Base-by-base conservation (phyloP, 345 rosid genomes). In the Populus alba region DNA sequence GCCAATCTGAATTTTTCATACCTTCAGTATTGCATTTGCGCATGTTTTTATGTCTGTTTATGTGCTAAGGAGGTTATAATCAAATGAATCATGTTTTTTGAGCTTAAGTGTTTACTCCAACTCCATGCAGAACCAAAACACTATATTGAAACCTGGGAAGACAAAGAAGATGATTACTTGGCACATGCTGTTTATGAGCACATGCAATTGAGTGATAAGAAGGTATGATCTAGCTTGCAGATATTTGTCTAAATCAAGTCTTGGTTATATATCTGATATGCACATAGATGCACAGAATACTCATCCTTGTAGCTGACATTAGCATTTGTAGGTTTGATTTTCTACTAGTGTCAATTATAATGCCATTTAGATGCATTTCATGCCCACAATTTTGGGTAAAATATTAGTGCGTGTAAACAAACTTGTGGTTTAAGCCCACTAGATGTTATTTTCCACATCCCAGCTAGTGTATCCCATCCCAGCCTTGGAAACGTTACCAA, bases 81-180 rank as follows among this genome's bases (percentile, higher is more conserved):
- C 73, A 68, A 25, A 73, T 16, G 73, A 51, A 63, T 76, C 71
- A 55, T 59, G 51, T 23, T 66, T 81, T 80, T 77, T 85, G 53
- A 81, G 77, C 66, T 76, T 74, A 55, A 75, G 75, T 82, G 75
- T 68, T 71, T 77, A 66, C 67, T 63, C 63, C 68, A 57, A 82
- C 74, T 79, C 66, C 68, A 80, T 86, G 82, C 88, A 89, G 89
- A 81, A 81, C 80, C 74, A 13, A 86, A 80, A 81, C 70, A 51
- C 65, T 38, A 62, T 67, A 31, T 81, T 29, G 86, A 86, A 82
- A 81, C 80, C 63, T 96, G 98, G 97, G 97, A 92, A 81, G 97
- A 92, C 57, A 86, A 87, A 78, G 94, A 91, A 87, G 98, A 92
- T 87, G 92, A 91, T 76, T 94, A 94, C 84, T 88, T 96, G 90